phyloP scores from a whole-genome alignment of 2,329 filamentous ascomycete genomes.

The Pseudofabraea citricarpa region DNA sequence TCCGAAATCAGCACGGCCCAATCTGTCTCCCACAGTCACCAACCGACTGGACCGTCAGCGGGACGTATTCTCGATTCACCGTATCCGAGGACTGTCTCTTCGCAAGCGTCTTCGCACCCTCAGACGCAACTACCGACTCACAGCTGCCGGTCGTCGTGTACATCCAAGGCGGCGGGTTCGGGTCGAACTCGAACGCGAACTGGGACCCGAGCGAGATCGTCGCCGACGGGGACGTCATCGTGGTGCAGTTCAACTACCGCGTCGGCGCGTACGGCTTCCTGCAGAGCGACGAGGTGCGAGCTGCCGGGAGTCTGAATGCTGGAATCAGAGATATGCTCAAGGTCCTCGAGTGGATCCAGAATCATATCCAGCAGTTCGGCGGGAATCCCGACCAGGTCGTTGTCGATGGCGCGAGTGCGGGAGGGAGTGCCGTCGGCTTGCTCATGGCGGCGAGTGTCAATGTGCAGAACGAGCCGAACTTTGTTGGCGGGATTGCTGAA shows the following conservation, averaged over 20 bases:
- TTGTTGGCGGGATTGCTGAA: slow-evolving; percentile 21
- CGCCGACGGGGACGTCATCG: slow-evolving; percentile 40
- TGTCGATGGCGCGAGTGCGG: slow-evolving; percentile 38
- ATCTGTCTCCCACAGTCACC: slow-evolving; percentile 31
- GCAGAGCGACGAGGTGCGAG: slow-evolving; percentile 45
- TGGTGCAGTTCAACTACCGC: slow-evolving; percentile 57
- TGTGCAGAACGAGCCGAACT: slow-evolving; percentile 6
- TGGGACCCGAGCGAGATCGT: slow-evolving; percentile 42
- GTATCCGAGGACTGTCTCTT: slow-evolving; percentile 36
- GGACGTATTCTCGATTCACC: slow-evolving; percentile 6
- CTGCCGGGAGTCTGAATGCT: slow-evolving; percentile 52
- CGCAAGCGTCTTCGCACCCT: slow-evolving; percentile 36
- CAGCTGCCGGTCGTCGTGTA: slow-evolving; percentile 48
- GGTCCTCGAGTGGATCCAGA: slow-evolving; percentile 53
- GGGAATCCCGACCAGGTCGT: slow-evolving; percentile 38
- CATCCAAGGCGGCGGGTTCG: slow-evolving; percentile 42
- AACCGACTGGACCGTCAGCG: slow-evolving; percentile 21
- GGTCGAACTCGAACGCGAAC: slow-evolving; percentile 39
- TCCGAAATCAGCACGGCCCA: slow-evolving; percentile 32
- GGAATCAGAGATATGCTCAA: slow-evolving; percentile 58
- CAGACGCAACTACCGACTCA: slow-evolving; percentile 31
- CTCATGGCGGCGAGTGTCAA: slow-evolving; percentile 19
- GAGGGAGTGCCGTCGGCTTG: slow-evolving; percentile 34
- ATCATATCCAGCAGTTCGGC: slow-evolving; percentile 44
- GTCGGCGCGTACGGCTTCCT: slow-evolving; percentile 59